Evolutionary conservation across 805 yeast genomes (phyloP), one percentile per base, ranked within the genome.

Genomic region (Candida verbasci): DNA sequence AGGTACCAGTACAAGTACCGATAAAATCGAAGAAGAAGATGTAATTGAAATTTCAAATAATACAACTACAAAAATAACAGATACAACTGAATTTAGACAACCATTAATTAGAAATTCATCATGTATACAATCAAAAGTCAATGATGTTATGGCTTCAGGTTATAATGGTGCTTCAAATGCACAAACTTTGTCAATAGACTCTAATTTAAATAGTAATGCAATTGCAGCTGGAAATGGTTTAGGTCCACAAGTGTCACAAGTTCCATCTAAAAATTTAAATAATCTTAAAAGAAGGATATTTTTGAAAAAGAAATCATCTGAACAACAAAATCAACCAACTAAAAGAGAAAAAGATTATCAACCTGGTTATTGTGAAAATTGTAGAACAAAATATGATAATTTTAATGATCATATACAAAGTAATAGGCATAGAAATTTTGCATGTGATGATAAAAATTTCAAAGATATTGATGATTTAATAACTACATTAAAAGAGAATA

Each of bases 311-410:
- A 33, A 62, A 56, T 40, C 67, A 63, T 39, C 55, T 53, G 37
- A 57, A 53, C n/a, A n/a, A n/a, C n/a, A n/a, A n/a, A n/a, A n/a
- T 42, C 46, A 39, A 24, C 34, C n/a, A 18, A 8, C 18, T 8
- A 24, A 20, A 4, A 22, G 24, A 37, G 40, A 15, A 29, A 39
- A 56, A 34, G 70, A 64, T 25, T 38, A 53, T 29, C 60, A 60
- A 34, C 74, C 91, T 1, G 97, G 97, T 0, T 89, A 86, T 58
- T 91, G 98, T 62, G 98, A 91, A 55, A 91, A 91, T 53, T 91
- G 98, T 60, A 70, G 91, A 17, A 83, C 82, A 41, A 81, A 81
- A 53, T 91, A 84, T 54, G 89, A 84, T 35, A 76, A 78, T 46
- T 80, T 88, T 51, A 85, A 79, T 17, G 85, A 77, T 39, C 98